Conservation (phyloP, 306 rosid genomes). For the Dalbergia cultrata region DNA sequence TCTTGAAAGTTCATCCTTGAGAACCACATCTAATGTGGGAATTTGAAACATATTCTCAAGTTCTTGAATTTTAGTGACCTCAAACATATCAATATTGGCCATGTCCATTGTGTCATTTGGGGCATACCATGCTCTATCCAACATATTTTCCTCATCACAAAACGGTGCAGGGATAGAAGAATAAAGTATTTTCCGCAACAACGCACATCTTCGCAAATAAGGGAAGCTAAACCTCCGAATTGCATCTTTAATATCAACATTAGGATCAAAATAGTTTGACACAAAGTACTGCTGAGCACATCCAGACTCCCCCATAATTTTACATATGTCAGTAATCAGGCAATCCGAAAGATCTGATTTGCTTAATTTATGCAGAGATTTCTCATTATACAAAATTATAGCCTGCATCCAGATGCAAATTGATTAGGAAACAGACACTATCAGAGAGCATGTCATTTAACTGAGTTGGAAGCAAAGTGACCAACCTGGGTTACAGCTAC, state of each 20-base stretch:
- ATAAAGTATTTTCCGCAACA: constrained; percentile 74
- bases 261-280: constrained; percentile 65
- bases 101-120: constrained; percentile 58
- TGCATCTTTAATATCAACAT: constrained; percentile 63
- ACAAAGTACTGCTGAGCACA: constrained; percentile 59
- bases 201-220: constrained; percentile 90
- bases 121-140: constrained; percentile 61
- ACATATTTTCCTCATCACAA: constrained; percentile 61
- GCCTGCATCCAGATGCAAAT: constrained; percentile 64
- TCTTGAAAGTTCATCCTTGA: constrained; percentile 73
- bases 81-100: constrained; percentile 54
- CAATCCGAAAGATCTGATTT: constrained; percentile 63
- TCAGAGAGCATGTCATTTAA: constrained; percentile 29
- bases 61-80: constrained; percentile 71
- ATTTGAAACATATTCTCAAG: constrained; percentile 83
- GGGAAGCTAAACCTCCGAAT: constrained; percentile 78
- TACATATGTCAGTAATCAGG: constrained; percentile 74
- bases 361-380: constrained; percentile 52
- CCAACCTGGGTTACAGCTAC: constrained; percentile 91
- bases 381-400: constrained; percentile 64
- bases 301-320: constrained; percentile 65
- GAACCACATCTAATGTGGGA: constrained; percentile 76
- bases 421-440: constrained; percentile 44
- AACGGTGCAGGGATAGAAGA: constrained; percentile 73
- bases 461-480: constrained; percentile 32